These are phyloP conservation scores for Fusarium equiseti DNA, from an alignment of 2,329 filamentous ascomycete genomes.

Conservation along the genomic window DNA sequence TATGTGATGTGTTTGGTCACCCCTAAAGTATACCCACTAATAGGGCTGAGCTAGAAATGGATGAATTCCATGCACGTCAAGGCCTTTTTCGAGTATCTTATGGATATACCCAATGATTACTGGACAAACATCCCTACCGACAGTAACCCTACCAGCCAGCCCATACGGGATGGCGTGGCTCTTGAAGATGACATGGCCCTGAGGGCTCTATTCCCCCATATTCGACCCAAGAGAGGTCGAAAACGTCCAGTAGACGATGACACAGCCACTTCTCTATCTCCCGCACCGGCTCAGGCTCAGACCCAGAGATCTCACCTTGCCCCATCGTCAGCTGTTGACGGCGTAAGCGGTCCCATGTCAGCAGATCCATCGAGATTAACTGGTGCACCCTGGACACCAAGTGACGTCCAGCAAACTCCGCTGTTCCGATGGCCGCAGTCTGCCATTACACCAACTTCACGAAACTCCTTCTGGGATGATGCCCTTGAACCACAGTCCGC, in stretches of 20 bases:
- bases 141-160: conserved; percentile 71
- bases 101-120: conserved; percentile 82
- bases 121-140: conserved; percentile 79
- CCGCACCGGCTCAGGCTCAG: conserved; percentile 59
- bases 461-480: conserved; percentile 67
- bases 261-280: conserved; percentile 53
- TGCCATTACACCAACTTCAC: conserved; percentile 76
- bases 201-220: conserved; percentile 84
- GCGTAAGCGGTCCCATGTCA: conserved; percentile 61
- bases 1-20: conserved; percentile 51
- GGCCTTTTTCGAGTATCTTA: conserved; percentile 91
- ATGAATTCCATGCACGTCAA: conserved; percentile 97
- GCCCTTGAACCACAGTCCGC: conserved; percentile 76
- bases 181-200: conserved; percentile 91
- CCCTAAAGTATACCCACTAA: conserved; percentile 12
- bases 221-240: conserved; percentile 70
- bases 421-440: conserved; percentile 81
- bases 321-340: conserved; percentile 61
- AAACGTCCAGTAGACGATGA: conserved; percentile 74
- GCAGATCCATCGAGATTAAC: conserved; percentile 59
- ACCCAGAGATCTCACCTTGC: conserved; percentile 74
- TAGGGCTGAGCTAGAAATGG: conserved; percentile 74
- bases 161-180: conserved; percentile 82
- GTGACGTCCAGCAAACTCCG: conserved; percentile 66
- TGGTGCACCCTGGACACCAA: conserved; percentile 50